Evolutionary conservation across 2,329 filamentous ascomycete species (phyloP), one percentile per base, ranked within the genome.

Genomic region (Apiospora koreana): DNA sequence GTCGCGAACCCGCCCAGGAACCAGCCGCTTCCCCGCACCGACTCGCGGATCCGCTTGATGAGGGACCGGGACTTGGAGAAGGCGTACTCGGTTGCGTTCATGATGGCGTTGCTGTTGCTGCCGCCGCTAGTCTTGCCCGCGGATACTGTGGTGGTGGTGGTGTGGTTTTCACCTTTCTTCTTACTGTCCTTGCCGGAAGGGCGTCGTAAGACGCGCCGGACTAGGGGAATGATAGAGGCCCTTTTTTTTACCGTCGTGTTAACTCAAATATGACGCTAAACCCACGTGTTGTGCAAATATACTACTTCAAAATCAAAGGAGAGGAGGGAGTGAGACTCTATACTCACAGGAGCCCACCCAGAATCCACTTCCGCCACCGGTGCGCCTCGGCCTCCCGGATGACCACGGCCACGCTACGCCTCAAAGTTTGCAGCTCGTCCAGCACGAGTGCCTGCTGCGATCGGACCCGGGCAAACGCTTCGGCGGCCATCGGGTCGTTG

Each of bases 21-120:
- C 54, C 54, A 62, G 54, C 84, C 83, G 18, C 80, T 81, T 5
- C 85, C 83, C 12, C 82, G 79, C 1, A 86, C 76, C 8, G 82
- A 81, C 64, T 81, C 78, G 69, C 85, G 80, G 75, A 89, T 87
- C 68, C 87, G 83, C 3, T 82, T 74, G 38, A 89, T 78, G 5
- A 89, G 82, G 2, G 82, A 80, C 77, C 84, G 84, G 77, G 86
- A 87, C 73, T 81, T 82, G 35, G 77, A 79, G 76, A 88, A 89
- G 41, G 88, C 87, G 74, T 89, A 87, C 79, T 89, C 88, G 35
- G 88, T 90, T 73, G 85, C 82, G 76, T 87, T 72, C 83, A 76
- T 0, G 82, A 77, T 9, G 54, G 54, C 54, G 31, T 62, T 62
- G 54, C 28, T 35, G 28, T 6, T 62, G 41, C 14, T 43, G 3